Evolutionary conservation across 331 rosid species (phyloP), one percentile per base, ranked within the genome.

Genomic region (Cydonia oblonga): DNA sequence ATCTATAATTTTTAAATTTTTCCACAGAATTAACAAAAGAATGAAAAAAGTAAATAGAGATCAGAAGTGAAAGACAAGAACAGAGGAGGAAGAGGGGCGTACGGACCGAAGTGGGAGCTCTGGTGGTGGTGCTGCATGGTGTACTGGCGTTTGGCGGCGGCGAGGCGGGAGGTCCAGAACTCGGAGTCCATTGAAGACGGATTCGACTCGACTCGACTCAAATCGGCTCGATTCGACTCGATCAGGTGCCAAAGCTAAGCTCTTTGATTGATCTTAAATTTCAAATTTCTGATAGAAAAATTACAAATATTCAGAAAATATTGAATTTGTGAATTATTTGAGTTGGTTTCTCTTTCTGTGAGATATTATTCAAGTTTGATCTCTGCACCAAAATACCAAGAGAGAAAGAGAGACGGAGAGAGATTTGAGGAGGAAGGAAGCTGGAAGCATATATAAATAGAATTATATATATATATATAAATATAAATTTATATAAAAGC

Each of bases 101-200:
- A 80, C 77, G 30, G 42, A 91, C 97, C 98, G 80, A 89, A 69
- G 68, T 85, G 87, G 64, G 96, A 91, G 79, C 78, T 82, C 78
- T 79, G 98, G 56, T 86, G 90, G 62, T 87, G 92, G 44, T 87
- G 87, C 80, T 87, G 96, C 81, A 82, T 69, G 59, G 84, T 56
- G 57, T 85, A 88, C 57, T 95, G 97, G 75, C 96, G 92, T 84
- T 95, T 95, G 22, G 96, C 97, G 32, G 96, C 96, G 62, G 97
- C 96, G 71, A 91, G 89, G 54, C 96, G 96, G 25, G 96, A 83
- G 78, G 96, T 80, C 98, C 96, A 91, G 77, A 89, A 91, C 57
- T 91, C 96, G 76, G 97, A 80, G 79, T 93, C 98, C 98, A 95
- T 95, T 76, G 83, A 84, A 78, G 44, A 62, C 23, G 78, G 82